Evolutionary conservation across 1,284 basidiomycete species (phyloP), one percentile per base, ranked within the genome.

Genomic region (Fomitopsis betulina): DNA sequence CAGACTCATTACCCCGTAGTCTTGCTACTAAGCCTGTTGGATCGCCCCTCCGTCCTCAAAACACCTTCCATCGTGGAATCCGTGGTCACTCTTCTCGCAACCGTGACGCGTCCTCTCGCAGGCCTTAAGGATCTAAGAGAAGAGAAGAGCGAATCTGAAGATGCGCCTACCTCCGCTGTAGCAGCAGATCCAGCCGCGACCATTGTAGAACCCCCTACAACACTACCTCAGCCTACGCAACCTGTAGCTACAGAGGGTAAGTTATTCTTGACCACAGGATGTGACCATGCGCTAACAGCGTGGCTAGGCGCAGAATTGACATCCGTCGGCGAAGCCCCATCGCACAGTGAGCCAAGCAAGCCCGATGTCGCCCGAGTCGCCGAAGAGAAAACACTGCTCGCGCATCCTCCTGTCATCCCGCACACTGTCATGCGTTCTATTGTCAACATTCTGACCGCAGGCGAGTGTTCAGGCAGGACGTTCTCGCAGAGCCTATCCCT

Each of bases 391-490:
- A 76, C 83, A 13, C 69, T 89, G n/a, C 74, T 90, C 13, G 76
- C 86, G 17, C 83, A 83, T 56, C 86, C 91, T 25, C 95, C 95
- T 13, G 84, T 88, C 63, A 88, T 98, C 60, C 93, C 95, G 7
- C 83, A 90, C 53, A 72, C 84, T 3, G 87, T 91, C 32, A 80
- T 98, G 21, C 87, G 91, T 40, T 83, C 94, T 42, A 93, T 98
- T 60, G 93, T 97, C 69, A 97, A 98, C 70, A 93, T 97, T 64
- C 78, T 98, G 58, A 96, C 95, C 21, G 82, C 90, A 23, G 95
- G 96, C 50, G 95, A 98, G 77, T 97, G 94, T 70, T 94, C 94
- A n/a, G 92, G 90, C 54, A 83, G 89, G 51, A 96, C 94, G 13
- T 98, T 98, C 82, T 89, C 93, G 63, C 89, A 95, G 68, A 95